Evolutionary conservation across 352 stramenopile species (phyloP).

Genomic region (Pythium chondricola): DNA sequence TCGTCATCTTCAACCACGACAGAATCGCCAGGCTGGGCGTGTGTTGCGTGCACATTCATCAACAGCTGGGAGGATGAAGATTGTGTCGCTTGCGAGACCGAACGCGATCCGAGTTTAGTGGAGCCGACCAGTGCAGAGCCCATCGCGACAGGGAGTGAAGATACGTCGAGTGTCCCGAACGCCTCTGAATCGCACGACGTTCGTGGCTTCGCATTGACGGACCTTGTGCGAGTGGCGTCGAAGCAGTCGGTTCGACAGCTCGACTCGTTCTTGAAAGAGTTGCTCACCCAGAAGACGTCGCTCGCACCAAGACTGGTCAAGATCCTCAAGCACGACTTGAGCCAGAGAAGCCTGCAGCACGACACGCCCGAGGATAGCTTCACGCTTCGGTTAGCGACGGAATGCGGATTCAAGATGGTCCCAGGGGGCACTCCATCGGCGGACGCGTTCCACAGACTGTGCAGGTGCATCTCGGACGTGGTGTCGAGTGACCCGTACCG

Average conservation of each 20-base stretch:
- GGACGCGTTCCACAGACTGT: not conserved
- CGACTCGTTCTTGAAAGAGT: constrained; percentile 5
- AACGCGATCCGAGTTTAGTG: constrained; percentile 35
- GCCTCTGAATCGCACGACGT: constrained; percentile 4
- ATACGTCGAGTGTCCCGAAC: too few species aligned
- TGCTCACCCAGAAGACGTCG: too few species aligned
- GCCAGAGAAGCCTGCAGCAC: too few species aligned
- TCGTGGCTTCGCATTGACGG: not conserved
- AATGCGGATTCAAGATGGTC: not conserved
- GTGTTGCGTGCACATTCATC: constrained; percentile 56
- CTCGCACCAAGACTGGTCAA: too few species aligned
- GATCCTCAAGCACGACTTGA: too few species aligned
- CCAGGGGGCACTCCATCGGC: not conserved
- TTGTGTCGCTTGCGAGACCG: constrained; percentile 50
- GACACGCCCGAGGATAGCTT: not conserved
- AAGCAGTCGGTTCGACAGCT: constrained; percentile 8
- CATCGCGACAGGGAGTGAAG: not conserved
- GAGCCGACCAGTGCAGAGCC: constrained; percentile 14
- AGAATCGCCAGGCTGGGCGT: constrained; percentile 51
- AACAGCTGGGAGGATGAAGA: constrained; percentile 46
- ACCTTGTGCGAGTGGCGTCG: constrained; percentile 4
- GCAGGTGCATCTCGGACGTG: constrained; percentile 5
- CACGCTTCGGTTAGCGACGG: not conserved
- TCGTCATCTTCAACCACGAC: too few species aligned
- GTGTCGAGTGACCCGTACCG: constrained; percentile 21